These are phyloP conservation scores for Annona squamosa DNA, from an alignment of 164 flowering plant species.

Conservation along the genomic window DNA sequence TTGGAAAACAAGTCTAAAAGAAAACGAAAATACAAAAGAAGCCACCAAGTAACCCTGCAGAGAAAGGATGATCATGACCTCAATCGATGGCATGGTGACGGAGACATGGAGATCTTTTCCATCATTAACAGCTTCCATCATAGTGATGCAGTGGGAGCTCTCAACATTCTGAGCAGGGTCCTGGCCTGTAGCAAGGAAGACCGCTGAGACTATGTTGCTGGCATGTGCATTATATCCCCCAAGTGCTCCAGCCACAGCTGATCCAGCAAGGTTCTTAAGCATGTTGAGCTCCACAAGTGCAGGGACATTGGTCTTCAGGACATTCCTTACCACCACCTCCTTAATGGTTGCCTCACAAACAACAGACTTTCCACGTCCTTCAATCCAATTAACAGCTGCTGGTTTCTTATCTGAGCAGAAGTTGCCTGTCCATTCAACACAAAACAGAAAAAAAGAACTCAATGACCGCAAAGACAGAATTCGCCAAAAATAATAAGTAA, in stretches of 20 bases:
- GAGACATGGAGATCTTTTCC: constrained; percentile 77
- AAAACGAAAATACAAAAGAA: neutral
- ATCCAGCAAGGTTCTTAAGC: constrained; percentile 78
- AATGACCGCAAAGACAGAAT: neutral
- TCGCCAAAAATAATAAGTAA: neutral
- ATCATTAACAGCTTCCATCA: constrained; percentile 80
- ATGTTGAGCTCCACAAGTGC: constrained; percentile 88
- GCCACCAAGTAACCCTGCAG: neutral
- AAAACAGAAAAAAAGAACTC: neutral
- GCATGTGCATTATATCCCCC: constrained; percentile 93
- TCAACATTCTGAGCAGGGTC: constrained; percentile 89
- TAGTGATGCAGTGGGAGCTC: constrained; percentile 87
- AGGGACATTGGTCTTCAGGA: constrained; percentile 61
- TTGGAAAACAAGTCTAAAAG: neutral
- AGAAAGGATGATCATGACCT: constrained; percentile 32
- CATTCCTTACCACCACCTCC: constrained; percentile 68
- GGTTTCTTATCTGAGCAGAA: constrained; percentile 84
- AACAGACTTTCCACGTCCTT: constrained; percentile 82
- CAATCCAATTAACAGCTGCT: constrained; percentile 85
- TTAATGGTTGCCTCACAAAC: constrained; percentile 77
- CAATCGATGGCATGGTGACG: constrained; percentile 83
- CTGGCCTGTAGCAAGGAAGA: constrained; percentile 83
- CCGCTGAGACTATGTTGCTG: constrained; percentile 75
- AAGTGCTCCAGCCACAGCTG: constrained; percentile 80
- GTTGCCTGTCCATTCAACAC: constrained; percentile 35